Evolutionary conservation across 148 eudicot genomes (phyloP).

Genomic region (Fagopyrum tataricum): DNA sequence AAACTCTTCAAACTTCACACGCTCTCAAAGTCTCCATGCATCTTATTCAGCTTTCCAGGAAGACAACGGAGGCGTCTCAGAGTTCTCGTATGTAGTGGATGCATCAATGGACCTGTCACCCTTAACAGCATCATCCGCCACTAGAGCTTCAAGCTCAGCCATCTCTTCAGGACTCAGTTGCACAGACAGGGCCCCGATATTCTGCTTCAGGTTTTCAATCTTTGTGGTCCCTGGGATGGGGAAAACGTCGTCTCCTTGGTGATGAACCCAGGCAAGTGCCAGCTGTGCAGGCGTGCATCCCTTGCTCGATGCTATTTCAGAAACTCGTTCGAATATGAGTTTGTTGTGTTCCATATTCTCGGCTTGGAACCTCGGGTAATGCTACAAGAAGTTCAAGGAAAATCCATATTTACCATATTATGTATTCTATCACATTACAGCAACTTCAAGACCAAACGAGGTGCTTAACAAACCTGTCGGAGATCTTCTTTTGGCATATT

Average conservation of each 20-base stretch:
- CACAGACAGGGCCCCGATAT: conserved; percentile 30
- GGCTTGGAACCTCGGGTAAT: conserved; percentile 30
- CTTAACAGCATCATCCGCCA: conserved; percentile 23
- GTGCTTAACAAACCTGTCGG: conserved; percentile 13
- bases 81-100: conserved; percentile 18
- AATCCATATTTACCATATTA: not conserved
- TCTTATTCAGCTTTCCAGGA: conserved; percentile 26
- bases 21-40: not conserved
- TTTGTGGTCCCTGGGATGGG: conserved; percentile 45
- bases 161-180: conserved; percentile 35
- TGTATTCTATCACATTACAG: not conserved
- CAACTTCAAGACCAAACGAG: not conserved
- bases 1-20: no score
- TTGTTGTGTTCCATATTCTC: conserved; percentile 39
- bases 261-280: conserved; percentile 44
- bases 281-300: conserved; percentile 40
- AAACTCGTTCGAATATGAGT: conserved; percentile 28
- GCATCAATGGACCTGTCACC: conserved; percentile 24
- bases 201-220: conserved; percentile 34
- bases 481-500: conserved; percentile 8
- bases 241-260: conserved; percentile 34
- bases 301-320: conserved; percentile 27
- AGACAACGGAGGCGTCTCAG: conserved; percentile 34
- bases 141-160: conserved; percentile 33
- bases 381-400: conserved; percentile 1